These are phyloP conservation scores for Brassica carinata DNA, from an alignment of 345 rosid species.

Conservation along the genomic window DNA sequence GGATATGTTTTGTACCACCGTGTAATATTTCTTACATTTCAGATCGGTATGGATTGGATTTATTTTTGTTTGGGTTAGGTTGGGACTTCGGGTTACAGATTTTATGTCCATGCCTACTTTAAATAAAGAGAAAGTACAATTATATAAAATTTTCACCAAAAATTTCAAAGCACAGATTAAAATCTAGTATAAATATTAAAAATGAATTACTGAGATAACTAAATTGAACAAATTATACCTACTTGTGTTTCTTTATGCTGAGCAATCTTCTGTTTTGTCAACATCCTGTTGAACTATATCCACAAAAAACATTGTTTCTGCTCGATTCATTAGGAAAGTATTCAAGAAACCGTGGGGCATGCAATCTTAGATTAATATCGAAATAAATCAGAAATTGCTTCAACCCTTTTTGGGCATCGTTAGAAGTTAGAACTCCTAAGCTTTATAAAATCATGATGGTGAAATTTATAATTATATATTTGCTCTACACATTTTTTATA, in stretches of 20 bases:
- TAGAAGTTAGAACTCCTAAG: not conserved
- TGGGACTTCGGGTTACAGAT: too few species aligned
- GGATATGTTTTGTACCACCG: too few species aligned
- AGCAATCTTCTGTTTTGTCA: conserved; percentile 34
- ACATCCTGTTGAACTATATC: conserved; percentile 2
- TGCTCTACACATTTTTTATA: not conserved
- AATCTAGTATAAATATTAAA: not conserved
- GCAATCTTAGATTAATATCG: not conserved
- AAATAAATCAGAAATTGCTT: not conserved
- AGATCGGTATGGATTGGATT: too few species aligned
- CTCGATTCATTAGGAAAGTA: not conserved
- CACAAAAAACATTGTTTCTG: not conserved
- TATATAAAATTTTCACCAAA: too few species aligned
- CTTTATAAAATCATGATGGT: not conserved
- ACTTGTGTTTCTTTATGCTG: conserved; percentile 29
- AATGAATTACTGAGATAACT: conserved; percentile 17
- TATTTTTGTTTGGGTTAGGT: too few species aligned
- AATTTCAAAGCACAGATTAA: too few species aligned
- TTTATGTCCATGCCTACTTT: too few species aligned
- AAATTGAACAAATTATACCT: conserved; percentile 15
- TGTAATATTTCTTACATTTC: too few species aligned
- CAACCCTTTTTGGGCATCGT: not conserved
- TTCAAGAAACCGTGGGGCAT: not conserved
- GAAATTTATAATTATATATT: not conserved
- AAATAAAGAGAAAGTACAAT: too few species aligned